A percentile compares a stretch with the other conserved stretches of the same genome.
Evolutionary conservation across 2,329 filamentous ascomycete species (phyloP).

Genomic region (Helminthosporium solani): DNA sequence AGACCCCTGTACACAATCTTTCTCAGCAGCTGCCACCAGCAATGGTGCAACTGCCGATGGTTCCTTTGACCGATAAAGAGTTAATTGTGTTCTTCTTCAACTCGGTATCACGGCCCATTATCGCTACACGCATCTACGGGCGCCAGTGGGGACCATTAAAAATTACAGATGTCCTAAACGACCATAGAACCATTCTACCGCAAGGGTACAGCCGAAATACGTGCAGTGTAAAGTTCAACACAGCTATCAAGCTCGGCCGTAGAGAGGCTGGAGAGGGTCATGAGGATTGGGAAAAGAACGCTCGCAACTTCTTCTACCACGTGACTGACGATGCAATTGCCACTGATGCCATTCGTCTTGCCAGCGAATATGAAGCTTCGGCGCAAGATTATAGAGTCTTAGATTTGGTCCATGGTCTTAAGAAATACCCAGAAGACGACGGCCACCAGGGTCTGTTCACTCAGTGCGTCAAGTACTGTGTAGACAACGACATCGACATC

Average conservation of each 20-base stretch:
- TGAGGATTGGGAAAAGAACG: conserved; percentile 12
- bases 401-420: conserved; percentile 15
- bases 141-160: conserved; percentile 25
- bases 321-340: conserved; percentile 16
- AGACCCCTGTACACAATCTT: conserved; percentile 23
- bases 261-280: conserved; percentile 19
- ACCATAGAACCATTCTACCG: conserved; percentile 23
- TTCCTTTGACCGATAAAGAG: conserved; percentile 32
- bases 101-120: conserved; percentile 19
- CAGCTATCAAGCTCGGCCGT: conserved; percentile 21
- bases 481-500: conserved; percentile 11
- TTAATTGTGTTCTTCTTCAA: conserved; percentile 38
- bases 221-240: conserved; percentile 30
- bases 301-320: conserved; percentile 6
- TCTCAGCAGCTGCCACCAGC: conserved; percentile 16
- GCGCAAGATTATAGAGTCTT: conserved; percentile 23
- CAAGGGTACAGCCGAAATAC: conserved; percentile 32
- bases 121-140: conserved; percentile 27
- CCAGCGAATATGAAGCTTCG: too few relatives aligned
- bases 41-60: conserved; percentile 14
- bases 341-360: conserved; percentile 28
- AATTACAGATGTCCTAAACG: conserved; percentile 25
- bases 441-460: conserved; percentile 29
- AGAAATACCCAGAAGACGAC: conserved; percentile 15
- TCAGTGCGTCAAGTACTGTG: conserved; percentile 25